Conservation (phyloP, 2,329 filamentous ascomycete genomes). For the Camptophora hylomeconis region DNA sequence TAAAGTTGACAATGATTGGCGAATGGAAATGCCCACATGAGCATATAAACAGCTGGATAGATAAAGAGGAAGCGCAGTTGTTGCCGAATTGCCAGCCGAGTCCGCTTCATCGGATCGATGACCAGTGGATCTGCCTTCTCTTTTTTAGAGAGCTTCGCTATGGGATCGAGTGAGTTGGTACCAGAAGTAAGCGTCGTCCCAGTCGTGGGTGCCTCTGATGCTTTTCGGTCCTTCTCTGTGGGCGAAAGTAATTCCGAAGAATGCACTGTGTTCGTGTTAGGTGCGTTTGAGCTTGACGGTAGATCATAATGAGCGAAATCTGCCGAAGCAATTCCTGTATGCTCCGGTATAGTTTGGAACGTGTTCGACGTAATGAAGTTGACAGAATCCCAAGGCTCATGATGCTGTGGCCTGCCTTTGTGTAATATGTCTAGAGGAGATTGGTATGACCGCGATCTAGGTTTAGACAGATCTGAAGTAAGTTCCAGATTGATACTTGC, state of each 20-base stretch:
- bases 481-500: no score
- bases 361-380: slow-evolving; percentile 13
- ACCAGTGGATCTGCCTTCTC: slow-evolving; percentile 1
- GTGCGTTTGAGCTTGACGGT: neutral
- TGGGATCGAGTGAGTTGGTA: neutral
- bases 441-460: slow-evolving; percentile 2
- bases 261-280: neutral
- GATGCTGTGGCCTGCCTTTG: slow-evolving; percentile 1
- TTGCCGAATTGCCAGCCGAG: slow-evolving; percentile 47
- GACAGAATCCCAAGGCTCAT: slow-evolving; percentile 13
- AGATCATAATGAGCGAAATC: slow-evolving; percentile 4
- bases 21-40: slow-evolving; percentile 62
- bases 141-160: neutral
- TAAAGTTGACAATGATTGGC: slow-evolving; percentile 50
- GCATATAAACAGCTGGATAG: slow-evolving; percentile 60
- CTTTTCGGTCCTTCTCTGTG: neutral
- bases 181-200: neutral
- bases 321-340: slow-evolving; percentile 1
- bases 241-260: neutral
- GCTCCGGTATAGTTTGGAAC: neutral
- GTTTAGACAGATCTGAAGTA: neutral
- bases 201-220: neutral
- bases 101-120: slow-evolving; percentile 19
- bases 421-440: neutral
- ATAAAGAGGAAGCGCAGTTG: slow-evolving; percentile 63